A percentile compares a stretch with the other conserved stretches of the same genome.
These are phyloP conservation scores for Takakia lepidozioides DNA, from an alignment of 225 moss, liverwort and hornwort genomes.

Conservation along the genomic window DNA sequence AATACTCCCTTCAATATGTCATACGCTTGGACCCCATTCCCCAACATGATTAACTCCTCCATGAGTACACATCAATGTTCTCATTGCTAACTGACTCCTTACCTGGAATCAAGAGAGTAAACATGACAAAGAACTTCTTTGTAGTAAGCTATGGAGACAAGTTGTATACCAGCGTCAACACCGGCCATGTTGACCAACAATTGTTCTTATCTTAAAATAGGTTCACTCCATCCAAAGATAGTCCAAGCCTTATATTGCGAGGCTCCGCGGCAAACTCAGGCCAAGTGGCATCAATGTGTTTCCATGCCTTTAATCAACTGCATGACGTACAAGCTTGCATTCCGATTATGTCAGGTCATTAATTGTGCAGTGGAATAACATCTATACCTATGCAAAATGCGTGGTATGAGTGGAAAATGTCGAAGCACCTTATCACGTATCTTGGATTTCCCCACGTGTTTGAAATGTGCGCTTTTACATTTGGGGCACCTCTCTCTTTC, in stretches of 20 bases:
- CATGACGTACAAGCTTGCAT: neutral
- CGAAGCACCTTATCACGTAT: neutral
- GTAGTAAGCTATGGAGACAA: neutral
- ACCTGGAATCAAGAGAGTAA: too few relatives aligned
- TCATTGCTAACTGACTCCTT: too few relatives aligned
- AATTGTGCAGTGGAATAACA: neutral
- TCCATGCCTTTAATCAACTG: neutral
- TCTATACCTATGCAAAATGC: neutral
- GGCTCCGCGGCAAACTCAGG: neutral
- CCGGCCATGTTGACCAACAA: too few relatives aligned
- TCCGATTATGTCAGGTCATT: neutral
- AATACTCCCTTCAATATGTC: too few relatives aligned
- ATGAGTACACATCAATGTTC: too few relatives aligned
- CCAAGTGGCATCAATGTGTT: neutral
- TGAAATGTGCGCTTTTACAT: too few relatives aligned
- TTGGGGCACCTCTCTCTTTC: neutral
- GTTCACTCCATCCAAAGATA: conserved; percentile 1
- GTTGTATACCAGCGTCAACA: neutral
- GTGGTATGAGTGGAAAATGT: neutral
- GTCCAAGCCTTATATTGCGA: neutral
- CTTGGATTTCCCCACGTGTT: too few relatives aligned
- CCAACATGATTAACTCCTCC: too few relatives aligned
- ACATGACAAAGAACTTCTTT: neutral
- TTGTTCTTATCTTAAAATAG: neutral
- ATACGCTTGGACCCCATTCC: too few relatives aligned